A percentile compares a stretch with the other conserved stretches of the same genome.
Evolutionary conservation across 805 yeast genomes (phyloP).

Genomic region (Cyberlindnera xylosilytica): DNA sequence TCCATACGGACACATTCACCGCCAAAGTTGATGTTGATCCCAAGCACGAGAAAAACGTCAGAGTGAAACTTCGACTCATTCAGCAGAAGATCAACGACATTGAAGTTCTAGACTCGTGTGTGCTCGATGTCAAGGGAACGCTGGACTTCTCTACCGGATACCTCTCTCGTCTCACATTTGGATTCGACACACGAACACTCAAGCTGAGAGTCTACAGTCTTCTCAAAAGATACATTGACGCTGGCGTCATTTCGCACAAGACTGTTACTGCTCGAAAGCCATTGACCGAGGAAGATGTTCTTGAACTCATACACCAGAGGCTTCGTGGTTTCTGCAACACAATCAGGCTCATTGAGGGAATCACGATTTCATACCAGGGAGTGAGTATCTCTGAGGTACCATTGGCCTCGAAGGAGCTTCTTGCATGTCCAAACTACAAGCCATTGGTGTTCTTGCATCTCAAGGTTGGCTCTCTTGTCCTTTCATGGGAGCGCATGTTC

Average conservation of each 20-base stretch:
- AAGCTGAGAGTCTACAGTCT: conserved; percentile 17
- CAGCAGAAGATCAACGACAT: conserved; percentile 18
- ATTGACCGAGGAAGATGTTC: conserved; percentile 11
- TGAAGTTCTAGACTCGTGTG: conserved; percentile 21
- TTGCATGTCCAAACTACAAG: conserved; percentile 20
- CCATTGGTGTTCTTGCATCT: conserved; percentile 24
- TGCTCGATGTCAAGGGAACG: conserved; percentile 16
- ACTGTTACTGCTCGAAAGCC: neutral
- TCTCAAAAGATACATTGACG: conserved; percentile 6
- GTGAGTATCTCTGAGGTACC: conserved; percentile 22
- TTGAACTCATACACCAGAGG: conserved; percentile 13
- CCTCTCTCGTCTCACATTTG: conserved; percentile 16
- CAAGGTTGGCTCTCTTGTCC: conserved; percentile 19
- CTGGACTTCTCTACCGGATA: conserved; percentile 21
- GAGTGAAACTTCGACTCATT: conserved; percentile 15
- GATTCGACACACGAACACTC: conserved; percentile 19
- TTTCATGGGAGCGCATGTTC: conserved; percentile 28
- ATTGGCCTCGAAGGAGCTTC: conserved; percentile 16
- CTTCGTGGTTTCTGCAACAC: conserved; percentile 12
- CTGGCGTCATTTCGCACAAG: neutral
- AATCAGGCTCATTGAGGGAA: conserved; percentile 18
- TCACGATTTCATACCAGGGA: conserved; percentile 18
- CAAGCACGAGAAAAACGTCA: conserved; percentile 6
- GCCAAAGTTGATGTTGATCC: conserved; percentile 18
- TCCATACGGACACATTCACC: conserved; percentile 15